phyloP scores from a whole-genome alignment of 352 stramenopile species.

The Globisporangium takayamanum region DNA sequence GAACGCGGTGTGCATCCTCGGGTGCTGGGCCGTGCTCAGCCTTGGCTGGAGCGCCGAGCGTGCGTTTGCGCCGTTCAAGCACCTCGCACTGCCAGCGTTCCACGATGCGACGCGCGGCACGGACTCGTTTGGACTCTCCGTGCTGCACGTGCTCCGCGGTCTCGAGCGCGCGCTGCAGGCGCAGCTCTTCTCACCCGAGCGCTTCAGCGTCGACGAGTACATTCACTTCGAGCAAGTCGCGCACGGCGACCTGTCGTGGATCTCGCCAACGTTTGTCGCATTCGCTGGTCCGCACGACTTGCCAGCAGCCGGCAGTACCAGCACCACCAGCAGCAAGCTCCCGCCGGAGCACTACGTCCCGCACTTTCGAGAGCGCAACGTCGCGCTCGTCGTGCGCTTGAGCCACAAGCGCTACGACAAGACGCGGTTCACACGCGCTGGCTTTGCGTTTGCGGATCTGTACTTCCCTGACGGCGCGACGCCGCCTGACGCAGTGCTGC shows the following conservation, averaged over 20 bases:
- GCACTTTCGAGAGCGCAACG: slow-evolving; percentile 17
- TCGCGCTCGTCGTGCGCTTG: slow-evolving; percentile 74
- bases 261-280: slow-evolving; percentile 21
- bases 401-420: slow-evolving; percentile 94
- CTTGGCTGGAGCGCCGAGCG: slow-evolving; percentile 49
- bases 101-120: slow-evolving; percentile 21
- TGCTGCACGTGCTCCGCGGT: slow-evolving; percentile 23
- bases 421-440: slow-evolving; percentile 60
- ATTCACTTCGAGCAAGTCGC: slow-evolving; percentile 15
- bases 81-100: slow-evolving; percentile 25
- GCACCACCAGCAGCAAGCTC: not conserved
- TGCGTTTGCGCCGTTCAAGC: slow-evolving; percentile 44
- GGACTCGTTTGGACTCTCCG: slow-evolving; percentile 22
- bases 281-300: slow-evolving; percentile 32
- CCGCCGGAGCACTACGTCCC: slow-evolving; percentile 26
- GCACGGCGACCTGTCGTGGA: slow-evolving; percentile 26
- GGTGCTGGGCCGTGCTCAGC: slow-evolving; percentile 62
- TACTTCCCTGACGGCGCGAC: slow-evolving; percentile 92
- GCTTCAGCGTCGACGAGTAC: slow-evolving; percentile 16
- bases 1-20: slow-evolving; percentile 89
- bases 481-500: slow-evolving; percentile 69
- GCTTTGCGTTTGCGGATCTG: slow-evolving; percentile 86
- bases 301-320: slow-evolving; percentile 25
- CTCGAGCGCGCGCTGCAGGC: slow-evolving; percentile 54
- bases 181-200: slow-evolving; percentile 75